These are phyloP conservation scores for Botrytis paeoniae DNA, from an alignment of 2,329 filamentous ascomycete genomes.

Conservation along the genomic window DNA sequence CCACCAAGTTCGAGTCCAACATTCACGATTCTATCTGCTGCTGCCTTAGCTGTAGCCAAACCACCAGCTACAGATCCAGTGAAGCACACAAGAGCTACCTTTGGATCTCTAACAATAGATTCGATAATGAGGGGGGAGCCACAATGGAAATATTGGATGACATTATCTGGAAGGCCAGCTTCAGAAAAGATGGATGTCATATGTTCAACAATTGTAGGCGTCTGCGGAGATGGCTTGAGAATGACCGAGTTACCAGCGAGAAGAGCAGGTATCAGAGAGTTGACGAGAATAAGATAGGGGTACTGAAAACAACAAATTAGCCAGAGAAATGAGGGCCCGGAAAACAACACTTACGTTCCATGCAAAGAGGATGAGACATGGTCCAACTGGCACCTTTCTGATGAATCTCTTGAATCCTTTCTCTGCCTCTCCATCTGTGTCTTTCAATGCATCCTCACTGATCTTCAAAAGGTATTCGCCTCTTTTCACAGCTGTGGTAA, in stretches of 20 bases:
- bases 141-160: slow-evolving; percentile 90
- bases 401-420: slow-evolving; percentile 89
- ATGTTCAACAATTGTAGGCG: slow-evolving; percentile 86
- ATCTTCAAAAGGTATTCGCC: slow-evolving; percentile 84
- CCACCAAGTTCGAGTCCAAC: slow-evolving; percentile 91
- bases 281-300: slow-evolving; percentile 89
- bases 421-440: slow-evolving; percentile 79
- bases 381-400: slow-evolving; percentile 81
- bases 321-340: not conserved
- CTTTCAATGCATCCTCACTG: slow-evolving; percentile 71
- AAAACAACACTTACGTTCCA: slow-evolving; percentile 74
- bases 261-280: slow-evolving; percentile 88
- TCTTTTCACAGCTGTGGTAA: slow-evolving; percentile 79
- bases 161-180: slow-evolving; percentile 77
- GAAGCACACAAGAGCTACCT: slow-evolving; percentile 82
- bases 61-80: slow-evolving; percentile 90
- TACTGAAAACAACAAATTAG: slow-evolving; percentile 56
- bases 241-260: slow-evolving; percentile 89
- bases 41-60: slow-evolving; percentile 79
- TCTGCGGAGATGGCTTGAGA: slow-evolving; percentile 92
- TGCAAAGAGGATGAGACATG: slow-evolving; percentile 84
- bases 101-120: slow-evolving; percentile 71
- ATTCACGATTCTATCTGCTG: slow-evolving; percentile 76
- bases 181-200: slow-evolving; percentile 72
- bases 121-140: slow-evolving; percentile 76